A percentile compares a stretch with the other conserved stretches of the same genome.
Conservation (phyloP, 2,329 filamentous ascomycete species). For the Triangularia setosa region DNA sequence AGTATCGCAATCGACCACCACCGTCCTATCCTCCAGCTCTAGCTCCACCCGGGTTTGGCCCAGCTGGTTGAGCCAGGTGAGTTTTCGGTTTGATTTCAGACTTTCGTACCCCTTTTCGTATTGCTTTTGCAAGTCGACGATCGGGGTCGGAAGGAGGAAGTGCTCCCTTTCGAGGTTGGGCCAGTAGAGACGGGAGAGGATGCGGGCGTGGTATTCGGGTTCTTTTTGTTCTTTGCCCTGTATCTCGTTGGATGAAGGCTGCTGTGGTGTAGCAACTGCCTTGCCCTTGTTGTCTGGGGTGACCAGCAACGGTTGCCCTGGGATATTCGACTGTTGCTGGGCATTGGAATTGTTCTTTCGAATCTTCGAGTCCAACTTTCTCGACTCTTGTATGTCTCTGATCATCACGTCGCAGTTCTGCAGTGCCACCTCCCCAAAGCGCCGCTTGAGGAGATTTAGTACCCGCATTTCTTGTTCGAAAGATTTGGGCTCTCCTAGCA, state of each 20-base stretch:
- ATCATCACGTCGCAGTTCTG: slow-evolving; percentile 98
- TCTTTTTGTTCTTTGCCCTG: slow-evolving; percentile 18
- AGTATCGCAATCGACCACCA: slow-evolving; percentile 69
- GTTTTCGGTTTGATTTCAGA: slow-evolving; percentile 77
- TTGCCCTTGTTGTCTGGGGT: neutral
- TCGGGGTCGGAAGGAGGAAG: slow-evolving; percentile 59
- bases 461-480: slow-evolving; percentile 81
- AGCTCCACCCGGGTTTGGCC: slow-evolving; percentile 78
- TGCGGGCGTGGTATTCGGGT: slow-evolving; percentile 66
- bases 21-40: slow-evolving; percentile 73
- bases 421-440: slow-evolving; percentile 79
- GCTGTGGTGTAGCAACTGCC: neutral
- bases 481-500: slow-evolving; percentile 56
- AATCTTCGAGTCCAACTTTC: slow-evolving; percentile 66
- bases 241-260: neutral
- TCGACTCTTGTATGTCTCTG: slow-evolving; percentile 82
- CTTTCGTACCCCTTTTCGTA: slow-evolving; percentile 75
- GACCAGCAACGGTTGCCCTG: neutral
- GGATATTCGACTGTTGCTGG: slow-evolving; percentile 25
- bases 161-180: slow-evolving; percentile 69
- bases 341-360: slow-evolving; percentile 38
- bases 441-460: slow-evolving; percentile 79
- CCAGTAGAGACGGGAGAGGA: slow-evolving; percentile 92
- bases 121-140: slow-evolving; percentile 58
- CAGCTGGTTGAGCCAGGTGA: slow-evolving; percentile 82